Evolutionary conservation across 192 early-diverging fungal species (phyloP), one percentile per base, ranked within the genome.

Genomic region (Geosiphon pyriformis): DNA sequence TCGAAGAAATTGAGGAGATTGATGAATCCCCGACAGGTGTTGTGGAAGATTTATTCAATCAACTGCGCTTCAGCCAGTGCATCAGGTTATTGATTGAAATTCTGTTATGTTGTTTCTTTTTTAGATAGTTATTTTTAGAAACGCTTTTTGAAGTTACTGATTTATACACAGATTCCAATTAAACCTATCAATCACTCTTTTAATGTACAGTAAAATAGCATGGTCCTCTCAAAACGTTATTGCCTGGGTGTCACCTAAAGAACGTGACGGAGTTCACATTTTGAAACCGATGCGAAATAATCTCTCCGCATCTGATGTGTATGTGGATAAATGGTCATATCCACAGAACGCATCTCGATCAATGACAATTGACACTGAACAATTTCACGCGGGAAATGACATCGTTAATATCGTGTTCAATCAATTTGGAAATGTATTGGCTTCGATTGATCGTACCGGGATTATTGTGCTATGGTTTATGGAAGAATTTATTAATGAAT

Each of bases 371-470:
- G 22, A 20, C 11, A 55, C 53, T 20, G 63, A 54, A 34, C 22
- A 55, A 6, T 42, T 10, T 42, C 37, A 42, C 15, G 6, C 23
- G 12, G 26, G 31, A 1, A 22, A 55, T 54, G 34, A 32, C 7
- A 65, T 65, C 23, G 32, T 48, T 17, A 46, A 65, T 55, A 8
- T 65, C 35, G 51, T 54, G 31, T 65, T 46, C 42, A 65, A 65
- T 29, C 63, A 65, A 23, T 35, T 30, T 7, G 63, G 63, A 8
- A 49, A 46, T 35, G 49, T 25, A 25, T 20, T 65, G 27, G 63
- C 63, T 34, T 55, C 51, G 20, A 65, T 65, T 34, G 63, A 65
- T 42, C 49, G 50, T 31, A 42, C 42, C 27, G 63, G 63, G 7
- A 55, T 37, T 34, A 37, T 65, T 25, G 32, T 46, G 7, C 15